Conservation (phyloP, 345 rosid genomes). For the Gossypium rotundifolium region DNA sequence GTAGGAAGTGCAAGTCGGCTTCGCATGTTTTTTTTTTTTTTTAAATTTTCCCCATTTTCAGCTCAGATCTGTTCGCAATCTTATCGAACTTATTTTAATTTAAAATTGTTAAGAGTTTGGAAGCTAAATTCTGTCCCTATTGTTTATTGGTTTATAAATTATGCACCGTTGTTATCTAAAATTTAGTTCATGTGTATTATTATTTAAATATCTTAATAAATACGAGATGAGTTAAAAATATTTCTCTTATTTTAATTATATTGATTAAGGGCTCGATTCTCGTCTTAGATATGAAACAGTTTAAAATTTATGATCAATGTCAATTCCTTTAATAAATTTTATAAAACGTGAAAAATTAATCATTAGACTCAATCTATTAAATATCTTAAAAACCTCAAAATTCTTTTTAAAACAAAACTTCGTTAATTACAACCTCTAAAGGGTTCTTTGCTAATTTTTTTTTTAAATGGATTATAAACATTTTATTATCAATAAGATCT, state of each 20-base stretch:
- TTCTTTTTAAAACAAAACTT: too few relatives aligned
- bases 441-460: accelerated
- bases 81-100: background rate
- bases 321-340: accelerated
- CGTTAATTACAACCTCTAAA: too few relatives aligned
- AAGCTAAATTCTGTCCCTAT: too few relatives aligned
- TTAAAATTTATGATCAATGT: accelerated
- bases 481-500: too few relatives aligned
- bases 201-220: too few relatives aligned
- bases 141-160: background rate
- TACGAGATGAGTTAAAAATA: too few relatives aligned
- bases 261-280: accelerated
- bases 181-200: too few relatives aligned
- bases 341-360: accelerated
- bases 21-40: background rate
- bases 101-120: background rate
- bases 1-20: background rate
- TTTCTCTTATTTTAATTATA: too few relatives aligned
- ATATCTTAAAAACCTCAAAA: too few relatives aligned
- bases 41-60: background rate
- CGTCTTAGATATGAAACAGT: accelerated
- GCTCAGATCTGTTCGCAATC: background rate
- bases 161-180: too few relatives aligned
- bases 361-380: too few relatives aligned
- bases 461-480: too few relatives aligned